phyloP scores from a whole-genome alignment of 1,284 basidiomycete species.

The Cutaneotrichosporon sp. region DNA sequence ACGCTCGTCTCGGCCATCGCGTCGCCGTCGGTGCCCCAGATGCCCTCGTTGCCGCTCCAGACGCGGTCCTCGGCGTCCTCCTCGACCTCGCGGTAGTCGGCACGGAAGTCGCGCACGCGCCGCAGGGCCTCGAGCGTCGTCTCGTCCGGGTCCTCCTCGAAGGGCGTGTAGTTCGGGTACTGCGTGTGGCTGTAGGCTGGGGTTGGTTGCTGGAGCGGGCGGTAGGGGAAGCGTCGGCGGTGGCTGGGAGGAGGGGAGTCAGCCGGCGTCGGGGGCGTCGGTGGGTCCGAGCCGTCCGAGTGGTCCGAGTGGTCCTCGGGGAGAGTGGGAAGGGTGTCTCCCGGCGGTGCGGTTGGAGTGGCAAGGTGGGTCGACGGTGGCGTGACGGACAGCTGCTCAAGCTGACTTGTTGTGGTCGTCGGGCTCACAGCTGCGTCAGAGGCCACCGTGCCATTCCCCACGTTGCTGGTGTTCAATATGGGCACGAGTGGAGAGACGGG shows the following conservation, averaged over 20 bases:
- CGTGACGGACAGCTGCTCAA: not conserved
- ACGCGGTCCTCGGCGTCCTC: slow-evolving; percentile 31
- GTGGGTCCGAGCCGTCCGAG: not conserved
- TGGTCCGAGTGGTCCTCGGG: slow-evolving; percentile 13
- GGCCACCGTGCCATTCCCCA: no score
- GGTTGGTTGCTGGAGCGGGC: slow-evolving; percentile 31
- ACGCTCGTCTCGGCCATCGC: slow-evolving; percentile 43
- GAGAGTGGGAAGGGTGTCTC: slow-evolving; percentile 8
- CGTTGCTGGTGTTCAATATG: not conserved
- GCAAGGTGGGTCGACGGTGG: not conserved
- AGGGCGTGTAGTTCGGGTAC: slow-evolving; percentile 49
- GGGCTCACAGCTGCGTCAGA: no score
- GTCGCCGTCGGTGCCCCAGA: slow-evolving; percentile 22
- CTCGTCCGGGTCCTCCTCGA: slow-evolving; percentile 4
- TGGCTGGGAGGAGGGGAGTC: slow-evolving; percentile 5
- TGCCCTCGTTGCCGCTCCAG: slow-evolving; percentile 28
- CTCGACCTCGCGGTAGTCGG: slow-evolving; percentile 29
- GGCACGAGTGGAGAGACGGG: not conserved
- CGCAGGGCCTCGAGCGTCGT: slow-evolving; percentile 8
- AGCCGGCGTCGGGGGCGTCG: not conserved
- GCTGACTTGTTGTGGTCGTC: not conserved
- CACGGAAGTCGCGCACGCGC: slow-evolving; percentile 10
- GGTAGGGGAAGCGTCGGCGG: slow-evolving; percentile 27
- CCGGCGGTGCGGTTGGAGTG: not conserved
- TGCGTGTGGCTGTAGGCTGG: slow-evolving; percentile 36